Evolutionary conservation across 495 filamentous ascomycete genomes (phyloP).

Genomic region (Neurospora sp.): DNA sequence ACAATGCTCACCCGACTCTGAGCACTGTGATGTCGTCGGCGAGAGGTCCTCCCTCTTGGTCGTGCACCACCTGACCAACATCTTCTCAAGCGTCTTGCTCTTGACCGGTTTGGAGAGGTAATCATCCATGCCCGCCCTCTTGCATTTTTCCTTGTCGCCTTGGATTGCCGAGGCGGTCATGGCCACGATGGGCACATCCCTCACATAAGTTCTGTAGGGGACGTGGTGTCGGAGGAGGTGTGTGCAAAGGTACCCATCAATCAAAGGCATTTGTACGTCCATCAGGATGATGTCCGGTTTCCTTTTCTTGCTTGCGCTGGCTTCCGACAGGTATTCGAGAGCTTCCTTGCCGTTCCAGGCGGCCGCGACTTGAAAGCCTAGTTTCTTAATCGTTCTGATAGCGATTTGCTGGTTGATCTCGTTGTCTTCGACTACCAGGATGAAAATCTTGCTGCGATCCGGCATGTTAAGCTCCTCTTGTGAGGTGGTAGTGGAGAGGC

Average conservation of each 20-base stretch:
- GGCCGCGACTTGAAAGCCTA: conserved; percentile 60
- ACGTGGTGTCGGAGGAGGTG: conserved; percentile 54
- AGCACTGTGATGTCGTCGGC: conserved; percentile 13
- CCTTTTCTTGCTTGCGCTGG: conserved; percentile 26
- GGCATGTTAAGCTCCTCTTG: conserved; percentile 30
- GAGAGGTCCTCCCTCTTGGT: conserved; percentile 10
- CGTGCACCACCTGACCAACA: conserved; percentile 50
- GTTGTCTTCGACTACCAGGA: conserved; percentile 77
- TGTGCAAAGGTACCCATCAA: conserved; percentile 71
- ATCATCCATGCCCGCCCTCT: conserved; percentile 71
- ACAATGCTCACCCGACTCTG: conserved; percentile 22
- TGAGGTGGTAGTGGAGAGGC: conserved; percentile 12
- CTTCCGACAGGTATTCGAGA: conserved; percentile 49
- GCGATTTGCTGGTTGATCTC: conserved; percentile 73
- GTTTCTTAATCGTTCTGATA: conserved; percentile 60
- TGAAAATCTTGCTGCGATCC: conserved; percentile 45
- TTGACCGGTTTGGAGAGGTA: conserved; percentile 73
- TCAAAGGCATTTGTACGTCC: conserved; percentile 79
- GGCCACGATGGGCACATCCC: conserved; percentile 61
- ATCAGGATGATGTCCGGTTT: conserved; percentile 74
- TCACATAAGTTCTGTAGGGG: conserved; percentile 43
- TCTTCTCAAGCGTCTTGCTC: conserved; percentile 56
- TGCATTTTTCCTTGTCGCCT: conserved; percentile 71
- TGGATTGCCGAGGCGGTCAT: conserved; percentile 78
- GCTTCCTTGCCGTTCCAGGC: conserved; percentile 71